These are phyloP conservation scores for Cutaneotrichosporon sp. DNA, from an alignment of 1,284 basidiomycete genomes.

Conservation along the genomic window DNA sequence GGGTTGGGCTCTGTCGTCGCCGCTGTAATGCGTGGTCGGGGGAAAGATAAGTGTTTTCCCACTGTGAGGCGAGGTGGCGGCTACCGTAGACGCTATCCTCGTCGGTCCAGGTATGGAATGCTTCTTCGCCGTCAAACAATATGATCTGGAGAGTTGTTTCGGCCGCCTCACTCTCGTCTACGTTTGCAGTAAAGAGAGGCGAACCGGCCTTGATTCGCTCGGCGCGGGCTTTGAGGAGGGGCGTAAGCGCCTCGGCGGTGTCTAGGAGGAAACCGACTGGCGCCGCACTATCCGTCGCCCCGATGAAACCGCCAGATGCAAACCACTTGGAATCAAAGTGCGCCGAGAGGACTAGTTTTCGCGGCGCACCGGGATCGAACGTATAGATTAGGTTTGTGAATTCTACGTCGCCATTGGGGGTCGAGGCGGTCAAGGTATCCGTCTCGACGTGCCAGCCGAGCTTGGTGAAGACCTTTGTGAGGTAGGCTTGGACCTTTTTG, in stretches of 20 bases:
- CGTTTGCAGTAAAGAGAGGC: conserved; percentile 35
- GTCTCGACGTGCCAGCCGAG: conserved; percentile 83
- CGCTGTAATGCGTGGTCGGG: conserved; percentile 56
- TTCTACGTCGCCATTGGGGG: conserved; percentile 74
- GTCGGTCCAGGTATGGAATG: conserved; percentile 84
- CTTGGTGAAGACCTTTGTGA: conserved; percentile 65
- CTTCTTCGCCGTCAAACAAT: conserved; percentile 98
- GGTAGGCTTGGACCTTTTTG: conserved; percentile 74
- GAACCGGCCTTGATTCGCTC: conserved; percentile 58
- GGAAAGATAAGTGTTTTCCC: conserved; percentile 68
- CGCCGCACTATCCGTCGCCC: conserved; percentile 95
- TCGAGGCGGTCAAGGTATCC: conserved; percentile 64
- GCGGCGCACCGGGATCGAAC: conserved; percentile 78
- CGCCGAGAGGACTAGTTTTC: conserved; percentile 82
- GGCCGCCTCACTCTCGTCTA: conserved; percentile 70
- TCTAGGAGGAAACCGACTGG: conserved; percentile 93
- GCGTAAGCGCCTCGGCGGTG: conserved; percentile 73
- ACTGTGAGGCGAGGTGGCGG: conserved; percentile 79
- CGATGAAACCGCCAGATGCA: conserved; percentile 69
- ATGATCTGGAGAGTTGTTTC: conserved; percentile 89
- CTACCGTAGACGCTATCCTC: conserved; percentile 93
- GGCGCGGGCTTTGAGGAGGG: conserved; percentile 67
- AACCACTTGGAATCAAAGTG: conserved; percentile 97
- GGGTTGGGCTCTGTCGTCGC: conserved; percentile 62
- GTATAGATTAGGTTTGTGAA: conserved; percentile 95